Base-by-base conservation (phyloP, 1,139 yeast species). In the Yamadazyma conglobata region DNA sequence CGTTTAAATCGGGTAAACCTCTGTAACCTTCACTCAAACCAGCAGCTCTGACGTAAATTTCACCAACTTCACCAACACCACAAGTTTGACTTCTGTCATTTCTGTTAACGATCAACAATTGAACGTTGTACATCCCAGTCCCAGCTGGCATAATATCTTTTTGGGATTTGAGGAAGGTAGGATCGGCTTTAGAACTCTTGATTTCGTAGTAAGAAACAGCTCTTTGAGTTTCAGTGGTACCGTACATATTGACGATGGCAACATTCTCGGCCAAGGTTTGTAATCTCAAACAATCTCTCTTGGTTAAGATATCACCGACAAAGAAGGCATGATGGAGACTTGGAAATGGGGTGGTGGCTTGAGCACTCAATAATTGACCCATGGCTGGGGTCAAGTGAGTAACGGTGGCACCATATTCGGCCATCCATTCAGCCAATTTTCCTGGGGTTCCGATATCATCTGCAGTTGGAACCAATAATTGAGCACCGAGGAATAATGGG, bases 361-460 rank as follows among this genome's bases (percentile, higher is more conserved):
- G 96, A 2, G 98, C 96, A 43, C 95, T 83, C 48, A 93, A 70
- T 39, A 91, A 68, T 60, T 91, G 99, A 40, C 99, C 99, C 98
- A 93, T 91, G 4, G 98, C 98, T 6, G 99, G 99, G 0, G 99
- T 91, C 58, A 91, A 72, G 57, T 91, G 99, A 1, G 99, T 91
- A 1, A 91, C 96, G 3, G 96, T 82, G 17, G 97, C 96, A 14
- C 85, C 86, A 48, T 88, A 77, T 39, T 73, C 78, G 22, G 83
- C 78, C 95, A 93, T 88, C 99, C 99, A 91, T 47, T 86, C 93
- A 5, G 99, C 98, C 34, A 91, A 69, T 52, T 82, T 80, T 23
- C 98, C 98, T 5, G 99, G 98, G 4, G 98, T 91, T 30, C 98
- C 98, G 50, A 91, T 91, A 55, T 93, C 99, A 54, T 91, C 97